A percentile compares a stretch with the other conserved stretches of the same genome.
Conservation (phyloP, 192 early-diverging fungal genomes). For the Backusella westeae region DNA sequence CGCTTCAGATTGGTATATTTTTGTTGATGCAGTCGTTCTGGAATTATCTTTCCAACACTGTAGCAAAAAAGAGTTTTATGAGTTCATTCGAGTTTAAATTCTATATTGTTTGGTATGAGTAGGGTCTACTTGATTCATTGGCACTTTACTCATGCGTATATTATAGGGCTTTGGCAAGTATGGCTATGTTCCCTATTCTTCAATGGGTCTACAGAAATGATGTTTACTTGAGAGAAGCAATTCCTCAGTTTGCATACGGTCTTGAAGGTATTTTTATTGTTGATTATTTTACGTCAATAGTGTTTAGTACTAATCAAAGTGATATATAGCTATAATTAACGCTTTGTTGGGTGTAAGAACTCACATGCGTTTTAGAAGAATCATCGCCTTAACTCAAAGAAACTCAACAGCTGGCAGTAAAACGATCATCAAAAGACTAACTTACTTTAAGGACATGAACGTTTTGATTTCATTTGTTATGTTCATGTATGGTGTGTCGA, state of each 20-base stretch:
- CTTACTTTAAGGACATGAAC: conserved; percentile 39
- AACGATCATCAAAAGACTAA: conserved; percentile 19
- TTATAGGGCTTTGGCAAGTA: conserved; percentile 24
- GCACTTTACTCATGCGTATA: not conserved
- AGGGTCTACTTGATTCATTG: not conserved
- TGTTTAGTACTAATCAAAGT: not conserved
- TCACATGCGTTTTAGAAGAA: conserved; percentile 24
- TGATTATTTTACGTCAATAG: not conserved
- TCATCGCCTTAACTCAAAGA: conserved; percentile 21
- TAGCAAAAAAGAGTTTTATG: conserved; percentile 31
- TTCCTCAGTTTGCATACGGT: conserved; percentile 30
- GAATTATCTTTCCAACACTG: conserved; percentile 34
- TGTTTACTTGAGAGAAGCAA: conserved; percentile 12
- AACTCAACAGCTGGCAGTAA: conserved; percentile 10
- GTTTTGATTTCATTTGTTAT: conserved; percentile 15
- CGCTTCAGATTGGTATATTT: conserved; percentile 21
- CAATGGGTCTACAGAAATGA: conserved; percentile 21
- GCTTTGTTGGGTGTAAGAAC: conserved; percentile 22
- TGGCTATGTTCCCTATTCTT: conserved; percentile 27
- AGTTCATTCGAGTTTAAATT: conserved; percentile 30
- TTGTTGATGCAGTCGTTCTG: conserved; percentile 40
- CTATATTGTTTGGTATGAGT: conserved; percentile 28
- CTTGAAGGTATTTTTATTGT: conserved; percentile 21
- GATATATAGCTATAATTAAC: conserved; percentile 8
- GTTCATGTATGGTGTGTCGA: not conserved